Conservation (phyloP, 176 grass and related monocot genomes). For the Urochloa ruziziensis region DNA sequence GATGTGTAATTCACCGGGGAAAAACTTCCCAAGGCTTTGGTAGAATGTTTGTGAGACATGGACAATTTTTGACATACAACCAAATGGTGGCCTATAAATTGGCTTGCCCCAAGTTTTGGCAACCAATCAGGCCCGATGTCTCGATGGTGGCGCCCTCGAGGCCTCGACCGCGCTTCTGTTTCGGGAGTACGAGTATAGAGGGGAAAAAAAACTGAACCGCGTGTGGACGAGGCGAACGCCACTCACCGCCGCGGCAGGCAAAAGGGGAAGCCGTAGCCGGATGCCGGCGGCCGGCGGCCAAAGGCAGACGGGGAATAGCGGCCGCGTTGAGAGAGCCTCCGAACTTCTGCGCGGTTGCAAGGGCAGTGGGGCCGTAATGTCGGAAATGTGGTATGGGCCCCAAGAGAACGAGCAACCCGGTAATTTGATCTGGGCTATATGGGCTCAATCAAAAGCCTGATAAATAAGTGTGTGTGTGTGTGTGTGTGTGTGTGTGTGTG, state of each 20-base stretch:
- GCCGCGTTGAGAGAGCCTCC: background rate
- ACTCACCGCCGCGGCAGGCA: constrained; percentile 4
- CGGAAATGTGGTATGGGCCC: background rate
- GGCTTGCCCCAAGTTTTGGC: no score
- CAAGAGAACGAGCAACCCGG: background rate
- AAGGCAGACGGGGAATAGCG: background rate
- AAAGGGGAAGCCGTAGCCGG: background rate
- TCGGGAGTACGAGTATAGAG: no score
- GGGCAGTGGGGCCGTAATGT: background rate
- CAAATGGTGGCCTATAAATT: no score
- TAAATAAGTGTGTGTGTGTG: background rate
- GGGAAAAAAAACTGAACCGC: background rate
- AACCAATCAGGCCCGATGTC: no score
- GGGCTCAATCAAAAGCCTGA: no score
- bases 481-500: no score
- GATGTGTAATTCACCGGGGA: background rate
- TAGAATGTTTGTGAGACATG: no score
- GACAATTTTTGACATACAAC: no score
- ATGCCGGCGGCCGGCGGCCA: constrained; percentile 16
- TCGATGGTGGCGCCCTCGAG: background rate
- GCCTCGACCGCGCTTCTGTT: background rate
- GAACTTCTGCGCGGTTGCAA: background rate
- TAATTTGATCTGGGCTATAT: background rate
- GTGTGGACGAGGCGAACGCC: background rate
- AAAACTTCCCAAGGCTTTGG: no score